Evolutionary conservation across 2,329 filamentous ascomycete species (phyloP).

Genomic region (Arthrobotrys conoides): DNA sequence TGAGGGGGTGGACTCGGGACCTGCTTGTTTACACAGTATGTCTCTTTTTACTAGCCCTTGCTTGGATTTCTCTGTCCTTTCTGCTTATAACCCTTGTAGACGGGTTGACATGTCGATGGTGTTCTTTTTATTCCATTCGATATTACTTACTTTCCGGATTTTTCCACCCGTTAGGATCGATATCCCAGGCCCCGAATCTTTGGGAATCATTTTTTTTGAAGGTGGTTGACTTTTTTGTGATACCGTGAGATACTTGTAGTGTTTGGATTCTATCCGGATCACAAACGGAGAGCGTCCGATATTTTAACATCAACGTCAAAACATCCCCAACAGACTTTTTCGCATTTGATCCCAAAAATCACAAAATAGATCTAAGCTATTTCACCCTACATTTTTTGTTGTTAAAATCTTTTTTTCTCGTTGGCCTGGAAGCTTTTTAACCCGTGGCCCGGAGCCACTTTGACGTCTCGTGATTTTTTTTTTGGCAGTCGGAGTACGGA

Average conservation of each 20-base stretch:
- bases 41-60: neutral
- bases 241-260: neutral
- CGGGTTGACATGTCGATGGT: conserved; percentile 7
- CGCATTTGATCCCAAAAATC: neutral
- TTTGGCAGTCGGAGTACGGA: neutral
- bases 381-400: neutral
- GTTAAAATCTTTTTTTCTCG: neutral
- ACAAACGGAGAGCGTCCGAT: neutral
- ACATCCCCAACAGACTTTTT: conserved; percentile 6
- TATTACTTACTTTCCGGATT: neutral
- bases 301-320: no score
- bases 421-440: neutral
- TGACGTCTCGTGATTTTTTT: neutral
- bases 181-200: neutral
- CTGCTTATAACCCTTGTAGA: neutral
- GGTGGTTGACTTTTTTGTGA: neutral
- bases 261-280: conserved; percentile 17
- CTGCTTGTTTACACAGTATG: neutral
- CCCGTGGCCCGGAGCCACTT: neutral
- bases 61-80: neutral
- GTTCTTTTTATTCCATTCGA: conserved; percentile 1
- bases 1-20: neutral
- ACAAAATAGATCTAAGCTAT: neutral
- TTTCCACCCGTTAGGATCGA: no score
- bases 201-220: neutral